Evolutionary conservation across 129 eudicot genomes (phyloP).

Genomic region (Dittrichia graveolens): DNA sequence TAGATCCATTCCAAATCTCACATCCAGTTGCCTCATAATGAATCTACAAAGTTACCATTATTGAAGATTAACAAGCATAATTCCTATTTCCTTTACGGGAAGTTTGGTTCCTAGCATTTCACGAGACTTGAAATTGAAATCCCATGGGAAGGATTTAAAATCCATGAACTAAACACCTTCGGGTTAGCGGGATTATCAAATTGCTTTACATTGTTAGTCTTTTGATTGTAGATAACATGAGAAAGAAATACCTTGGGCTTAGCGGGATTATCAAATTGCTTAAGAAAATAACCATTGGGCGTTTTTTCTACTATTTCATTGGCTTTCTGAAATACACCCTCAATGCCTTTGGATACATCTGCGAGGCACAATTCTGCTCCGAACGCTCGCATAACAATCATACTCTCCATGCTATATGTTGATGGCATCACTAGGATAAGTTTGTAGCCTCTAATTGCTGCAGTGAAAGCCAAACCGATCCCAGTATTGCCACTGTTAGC

Average conservation of each 20-base stretch:
- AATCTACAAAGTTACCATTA: constrained; percentile 8
- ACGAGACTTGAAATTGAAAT: too few species aligned
- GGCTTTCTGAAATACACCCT: background rate
- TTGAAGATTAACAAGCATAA: background rate
- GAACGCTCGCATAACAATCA: constrained; percentile 22
- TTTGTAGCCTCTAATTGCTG: constrained; percentile 12
- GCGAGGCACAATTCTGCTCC: constrained; percentile 21
- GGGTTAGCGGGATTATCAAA: constrained; percentile 76
- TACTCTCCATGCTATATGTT: constrained; percentile 12
- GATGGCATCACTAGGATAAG: constrained; percentile 18
- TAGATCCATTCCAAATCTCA: constrained; percentile 19
- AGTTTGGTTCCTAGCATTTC: too few species aligned
- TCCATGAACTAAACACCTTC: too few species aligned
- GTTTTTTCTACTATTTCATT: constrained; percentile 4
- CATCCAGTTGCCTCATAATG: constrained; percentile 26
- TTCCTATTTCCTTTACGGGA: too few species aligned
- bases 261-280: constrained; percentile 20
- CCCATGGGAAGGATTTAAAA: too few species aligned
- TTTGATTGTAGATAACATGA: background rate
- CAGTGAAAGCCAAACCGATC: constrained; percentile 19
- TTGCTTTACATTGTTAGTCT: constrained; percentile 34
- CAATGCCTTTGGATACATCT: constrained; percentile 2
- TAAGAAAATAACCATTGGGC: constrained; percentile 22
- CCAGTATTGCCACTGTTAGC: constrained; percentile 24
- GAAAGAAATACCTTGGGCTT: constrained; percentile 15